phyloP scores from a whole-genome alignment of 2,329 filamentous ascomycete species.

The Diatrype stigma region DNA sequence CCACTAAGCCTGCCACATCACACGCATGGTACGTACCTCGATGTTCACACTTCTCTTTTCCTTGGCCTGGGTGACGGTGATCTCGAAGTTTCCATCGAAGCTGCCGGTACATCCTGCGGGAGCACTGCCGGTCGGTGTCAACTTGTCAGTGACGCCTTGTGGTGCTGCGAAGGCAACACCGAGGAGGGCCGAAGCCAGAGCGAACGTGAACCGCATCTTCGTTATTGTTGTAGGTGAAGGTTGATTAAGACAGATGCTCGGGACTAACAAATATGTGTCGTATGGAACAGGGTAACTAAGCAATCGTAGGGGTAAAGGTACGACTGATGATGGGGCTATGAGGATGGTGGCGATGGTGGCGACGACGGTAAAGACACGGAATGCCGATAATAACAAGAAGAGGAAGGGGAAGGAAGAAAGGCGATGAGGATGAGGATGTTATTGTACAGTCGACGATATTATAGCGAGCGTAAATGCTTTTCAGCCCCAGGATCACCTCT shows the following conservation, averaged over 20 bases:
- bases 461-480: conserved; percentile 21
- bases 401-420: conserved; percentile 1
- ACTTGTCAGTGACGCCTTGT: conserved; percentile 36
- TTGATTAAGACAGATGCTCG: not conserved
- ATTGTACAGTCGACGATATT: conserved; percentile 15
- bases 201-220: conserved; percentile 25
- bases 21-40: conserved; percentile 18
- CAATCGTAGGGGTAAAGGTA: not conserved
- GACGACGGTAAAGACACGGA: not conserved
- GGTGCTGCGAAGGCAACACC: conserved; percentile 35
- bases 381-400: not conserved
- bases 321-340: not conserved
- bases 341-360: not conserved
- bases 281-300: not conserved
- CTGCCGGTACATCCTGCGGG: conserved; percentile 45
- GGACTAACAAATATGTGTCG: not conserved
- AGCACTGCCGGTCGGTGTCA: conserved; percentile 40
- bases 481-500: conserved; percentile 6
- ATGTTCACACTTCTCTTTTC: conserved; percentile 31
- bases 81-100: conserved; percentile 47
- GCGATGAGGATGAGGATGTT: not conserved
- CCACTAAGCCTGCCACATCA: not conserved
- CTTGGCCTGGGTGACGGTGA: conserved; percentile 39
- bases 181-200: conserved; percentile 28
- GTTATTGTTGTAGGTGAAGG: conserved; percentile 5